Percentiles rank a stretch among this genome's conserved stretches.
These are phyloP conservation scores for Dissoconium aciculare DNA, from an alignment of 2,329 filamentous ascomycete species.

Conservation along the genomic window DNA sequence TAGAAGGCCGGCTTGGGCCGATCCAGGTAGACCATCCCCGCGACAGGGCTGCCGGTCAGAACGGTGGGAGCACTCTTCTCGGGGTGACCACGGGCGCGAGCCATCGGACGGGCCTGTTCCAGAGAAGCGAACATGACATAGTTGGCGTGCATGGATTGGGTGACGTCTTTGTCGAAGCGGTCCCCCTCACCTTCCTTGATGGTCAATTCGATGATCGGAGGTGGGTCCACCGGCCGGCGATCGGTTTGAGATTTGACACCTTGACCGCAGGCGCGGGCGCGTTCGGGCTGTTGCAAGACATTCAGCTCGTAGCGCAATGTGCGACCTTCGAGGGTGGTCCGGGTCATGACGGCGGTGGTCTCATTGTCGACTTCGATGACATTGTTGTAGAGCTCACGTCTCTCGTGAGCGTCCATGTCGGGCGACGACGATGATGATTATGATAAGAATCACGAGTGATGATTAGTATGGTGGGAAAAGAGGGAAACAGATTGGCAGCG, in stretches of 20 bases:
- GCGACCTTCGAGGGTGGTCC: conserved; percentile 59
- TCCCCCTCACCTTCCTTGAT: conserved; percentile 67
- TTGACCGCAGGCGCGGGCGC: conserved; percentile 85
- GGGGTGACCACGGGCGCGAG: conserved; percentile 58
- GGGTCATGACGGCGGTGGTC: conserved; percentile 37
- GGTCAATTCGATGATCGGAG: conserved; percentile 81
- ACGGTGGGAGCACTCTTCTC: conserved; percentile 62
- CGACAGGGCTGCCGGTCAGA: conserved; percentile 83
- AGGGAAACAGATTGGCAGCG: too few species aligned
- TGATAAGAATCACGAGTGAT: conserved; percentile 2
- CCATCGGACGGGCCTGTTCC: conserved; percentile 70
- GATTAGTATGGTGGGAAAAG: too few species aligned
- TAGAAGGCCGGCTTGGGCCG: conserved; percentile 68
- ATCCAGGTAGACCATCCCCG: conserved; percentile 90
- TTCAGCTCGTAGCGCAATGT: conserved; percentile 66
- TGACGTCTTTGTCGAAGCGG: conserved; percentile 42
- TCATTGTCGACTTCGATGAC: conserved; percentile 41
- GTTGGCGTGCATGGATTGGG: conserved; percentile 86
- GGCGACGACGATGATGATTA: conserved; percentile 4
- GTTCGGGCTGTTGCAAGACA: conserved; percentile 87
- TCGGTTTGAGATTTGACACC: conserved; percentile 88
- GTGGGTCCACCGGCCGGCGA: conserved; percentile 81
- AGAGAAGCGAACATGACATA: conserved; percentile 95
- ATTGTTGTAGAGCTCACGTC: background rate
- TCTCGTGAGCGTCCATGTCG: too few species aligned